These are phyloP conservation scores for Globisporangium canariense DNA, from an alignment of 352 stramenopile species.

Conservation along the genomic window DNA sequence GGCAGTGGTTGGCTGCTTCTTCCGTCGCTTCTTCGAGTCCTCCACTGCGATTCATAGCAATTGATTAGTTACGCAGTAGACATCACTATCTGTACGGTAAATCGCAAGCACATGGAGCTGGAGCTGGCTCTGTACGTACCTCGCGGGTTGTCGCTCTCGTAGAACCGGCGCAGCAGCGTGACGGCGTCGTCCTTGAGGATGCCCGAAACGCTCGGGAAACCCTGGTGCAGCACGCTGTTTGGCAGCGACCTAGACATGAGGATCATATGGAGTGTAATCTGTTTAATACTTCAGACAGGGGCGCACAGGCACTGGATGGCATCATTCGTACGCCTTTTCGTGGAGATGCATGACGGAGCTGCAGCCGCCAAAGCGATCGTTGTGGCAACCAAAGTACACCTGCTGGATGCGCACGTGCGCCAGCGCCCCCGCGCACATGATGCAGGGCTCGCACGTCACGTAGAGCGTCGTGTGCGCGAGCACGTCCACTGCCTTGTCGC, in stretches of 20 bases:
- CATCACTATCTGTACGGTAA: neutral
- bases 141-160: conserved; percentile 86
- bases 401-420: conserved; percentile 64
- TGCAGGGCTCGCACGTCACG: conserved; percentile 93
- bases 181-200: conserved; percentile 86
- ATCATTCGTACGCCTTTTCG: conserved; percentile 36
- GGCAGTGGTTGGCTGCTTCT: conserved; percentile 28
- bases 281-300: neutral
- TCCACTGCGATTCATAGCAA: conserved; percentile 22
- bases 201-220: conserved; percentile 62
- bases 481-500: conserved; percentile 36
- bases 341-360: conserved; percentile 88
- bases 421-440: conserved; percentile 92
- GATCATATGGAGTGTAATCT: neutral
- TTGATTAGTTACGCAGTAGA: too few species aligned
- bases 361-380: conserved; percentile 92
- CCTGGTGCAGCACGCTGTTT: conserved; percentile 40
- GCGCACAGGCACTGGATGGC: neutral
- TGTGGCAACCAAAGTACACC: conserved; percentile 90
- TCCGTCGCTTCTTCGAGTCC: conserved; percentile 78
- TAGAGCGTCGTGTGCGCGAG: conserved; percentile 68
- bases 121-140: conserved; percentile 28
- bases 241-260: conserved; percentile 26
- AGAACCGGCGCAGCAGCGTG: conserved; percentile 84
- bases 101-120: neutral